Evolutionary conservation across 495 filamentous ascomycete genomes (phyloP), one percentile per base, ranked within the genome.

Genomic region (Penicillium odoratum): DNA sequence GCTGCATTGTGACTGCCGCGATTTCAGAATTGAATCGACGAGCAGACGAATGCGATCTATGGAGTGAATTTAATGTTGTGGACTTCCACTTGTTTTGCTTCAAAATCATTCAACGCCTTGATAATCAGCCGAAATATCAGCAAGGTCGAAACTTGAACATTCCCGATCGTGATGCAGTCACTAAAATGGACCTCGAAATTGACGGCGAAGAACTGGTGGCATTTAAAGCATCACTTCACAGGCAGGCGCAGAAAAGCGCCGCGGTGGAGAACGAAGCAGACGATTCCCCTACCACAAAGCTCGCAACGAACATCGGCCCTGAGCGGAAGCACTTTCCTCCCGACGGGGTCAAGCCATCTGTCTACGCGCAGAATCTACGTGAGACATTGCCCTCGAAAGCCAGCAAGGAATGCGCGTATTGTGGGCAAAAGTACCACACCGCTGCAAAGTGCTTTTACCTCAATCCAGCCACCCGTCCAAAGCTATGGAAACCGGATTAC

Each of bases 11-110:
- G 7, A 28, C 51, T 18, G 8, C 15, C 4, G 45, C 40, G 3
- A 29, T 53, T 18, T 5, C 25, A 25, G 25, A 53, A 4, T 7
- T 53, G 3, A 13, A 53, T 3, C 7, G 7, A 42, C 16, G 26
- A 36, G 51, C 51, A 0, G 28, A 15, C 3, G 7, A 16, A 5
- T 5, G 3, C 2, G 3, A 43, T 29, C 36, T 42, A 4, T 44
- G 36, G 51, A 53, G 1, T 28, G 26, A 15, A 28, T 53, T 53
- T 9, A 33, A 1, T 5, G 5, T 8, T 9, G 15, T n/a, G 34
- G 36, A 53, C 26, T 53, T 53, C 11, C 25, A 53, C 8, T 13
- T 31, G n/a, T 6, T 31, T 18, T 53, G 38, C n/a, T n/a, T 11
- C 26, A 28, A 45, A 8, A 30, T 44, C 25, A 31, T 45, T 25